Base-by-base conservation (phyloP, 352 stramenopile genomes). In the Phytophthora idaei region DNA sequence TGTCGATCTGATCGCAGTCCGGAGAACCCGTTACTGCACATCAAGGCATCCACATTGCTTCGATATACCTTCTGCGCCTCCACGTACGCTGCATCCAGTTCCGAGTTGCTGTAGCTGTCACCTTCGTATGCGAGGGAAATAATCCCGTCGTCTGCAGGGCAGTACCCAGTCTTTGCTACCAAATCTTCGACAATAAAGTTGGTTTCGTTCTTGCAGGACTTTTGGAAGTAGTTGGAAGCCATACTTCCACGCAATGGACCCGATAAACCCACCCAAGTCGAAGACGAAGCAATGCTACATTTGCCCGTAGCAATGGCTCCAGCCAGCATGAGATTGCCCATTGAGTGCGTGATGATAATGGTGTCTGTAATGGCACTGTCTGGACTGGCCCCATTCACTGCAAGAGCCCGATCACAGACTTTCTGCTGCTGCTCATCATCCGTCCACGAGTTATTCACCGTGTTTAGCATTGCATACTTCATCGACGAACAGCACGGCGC, bases 341-440 rank as follows among this genome's bases (percentile, higher is more conserved):
- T 81, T 12, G 78, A 87, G 36, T 84, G 76, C 4, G 67, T 68
- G 27, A 87, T 56, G 14, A 87, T 51, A 36, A 83, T 81, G 2
- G 73, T 73, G 46, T 84, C 61, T 34, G 57, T 55, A 37, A 81
- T 73, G 1, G 51, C 55, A 6, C 36, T 59, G 11, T 25, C 49
- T 36, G 65, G 42, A 47, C 59, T 74, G 14, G 55, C 64, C 5
- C 60, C 42, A 17, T 62, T 77, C 17, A 73, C 59, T 1, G 55
- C 15, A 39, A 81, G 57, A 1, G 57, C 62, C 5, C 51, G 51
- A 54, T 77, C 45, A 49, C 77, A 80, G 12, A 74, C 56, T 64
- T 78, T 71, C n/a, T 77, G 32, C 53, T 86, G 77, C 27, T 74
- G 61, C 0, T 36, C 27, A 0, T 64, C 45, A 27, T 73, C 60